Conservation (phyloP, 2,329 filamentous ascomycete species). For the Orbilia oligospora region DNA sequence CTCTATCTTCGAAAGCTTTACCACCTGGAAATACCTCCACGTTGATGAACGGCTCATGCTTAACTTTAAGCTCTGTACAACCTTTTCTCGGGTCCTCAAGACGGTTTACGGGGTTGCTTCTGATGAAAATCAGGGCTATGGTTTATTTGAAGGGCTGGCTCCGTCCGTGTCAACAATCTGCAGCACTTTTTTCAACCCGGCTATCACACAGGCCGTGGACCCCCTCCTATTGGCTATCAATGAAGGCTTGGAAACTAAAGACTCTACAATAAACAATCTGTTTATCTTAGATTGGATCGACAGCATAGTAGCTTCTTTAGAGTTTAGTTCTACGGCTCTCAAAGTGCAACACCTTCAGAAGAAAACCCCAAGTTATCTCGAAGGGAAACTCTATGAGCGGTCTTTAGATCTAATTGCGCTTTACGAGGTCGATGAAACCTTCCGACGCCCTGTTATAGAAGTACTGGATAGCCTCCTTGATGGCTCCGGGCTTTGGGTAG, state of each 20-base stretch:
- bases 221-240: constrained; percentile 50
- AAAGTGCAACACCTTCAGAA: constrained; percentile 67
- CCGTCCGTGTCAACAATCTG: constrained; percentile 82
- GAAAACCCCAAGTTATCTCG: constrained; percentile 71
- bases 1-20: constrained; percentile 87
- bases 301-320: constrained; percentile 77
- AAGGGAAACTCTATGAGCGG: constrained; percentile 84
- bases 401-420: constrained; percentile 82
- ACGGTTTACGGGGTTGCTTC: constrained; percentile 40
- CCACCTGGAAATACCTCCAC: constrained; percentile 85
- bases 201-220: constrained; percentile 33
- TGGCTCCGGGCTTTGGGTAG: constrained; percentile 71
- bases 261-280: constrained; percentile 75
- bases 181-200: constrained; percentile 77
- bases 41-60: constrained; percentile 74
- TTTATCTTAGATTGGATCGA: constrained; percentile 72
- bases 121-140: constrained; percentile 67
- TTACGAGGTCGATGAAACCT: constrained; percentile 78
- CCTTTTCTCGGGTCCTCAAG: constrained; percentile 38
- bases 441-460: constrained; percentile 76
- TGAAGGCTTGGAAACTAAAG: constrained; percentile 73
- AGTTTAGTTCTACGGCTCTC: constrained; percentile 76
- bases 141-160: constrained; percentile 78
- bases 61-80: constrained; percentile 70
- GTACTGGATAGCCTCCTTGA: constrained; percentile 80